Base-by-base conservation (phyloP, 169 alveolate genomes). In the Cryptosporidium viatorum region DNA sequence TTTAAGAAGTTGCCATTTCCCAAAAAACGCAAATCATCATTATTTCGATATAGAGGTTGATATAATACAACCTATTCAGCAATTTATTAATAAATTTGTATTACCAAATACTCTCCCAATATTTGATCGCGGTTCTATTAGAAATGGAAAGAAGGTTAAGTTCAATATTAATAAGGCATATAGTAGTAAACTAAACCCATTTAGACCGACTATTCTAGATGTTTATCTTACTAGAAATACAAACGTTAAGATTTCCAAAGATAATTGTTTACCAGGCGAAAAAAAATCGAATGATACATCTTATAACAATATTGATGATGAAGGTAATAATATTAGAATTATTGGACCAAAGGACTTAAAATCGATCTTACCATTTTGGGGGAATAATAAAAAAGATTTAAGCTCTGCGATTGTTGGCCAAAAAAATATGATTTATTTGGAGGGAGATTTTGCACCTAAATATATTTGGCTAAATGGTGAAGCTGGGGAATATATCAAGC, bases 21-120 rank as follows among this genome's bases (percentile, higher is more conserved):
- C 94, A 6, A 84, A 91, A 51, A 73, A 91, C 10, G 94, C 94
- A 45, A 91, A 73, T 35, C 94, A 91, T 51, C 84, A 65, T 55
- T 85, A 91, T 35, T 91, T 91, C 62, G 91, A 91, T 58, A 65
- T 91, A 23, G 85, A 69, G 21, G 51, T 39, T 18, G 94, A 91
- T 58, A 55, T 91, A 14, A 75, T 91, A 2, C 71, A 35, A 14
- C 94, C 94, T 12, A 70, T 91, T 41, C 91, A 70, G 31, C 50
- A 62, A n/a, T 71, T 91, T 67, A 85, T 91, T 18, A 21, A 48
- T 48, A 80, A 45, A 65, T 80, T 80, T 48, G 75, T 80, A 62
- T 26, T 59, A 16, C 69, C 73, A 29, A 80, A 65, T 80, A 16
- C 70, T 31, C 45, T 31, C 1, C 55, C 73, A 65, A 60, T 62